Evolutionary conservation across 805 yeast species (phyloP).

Genomic region (Saccharomycopsis sp.): DNA sequence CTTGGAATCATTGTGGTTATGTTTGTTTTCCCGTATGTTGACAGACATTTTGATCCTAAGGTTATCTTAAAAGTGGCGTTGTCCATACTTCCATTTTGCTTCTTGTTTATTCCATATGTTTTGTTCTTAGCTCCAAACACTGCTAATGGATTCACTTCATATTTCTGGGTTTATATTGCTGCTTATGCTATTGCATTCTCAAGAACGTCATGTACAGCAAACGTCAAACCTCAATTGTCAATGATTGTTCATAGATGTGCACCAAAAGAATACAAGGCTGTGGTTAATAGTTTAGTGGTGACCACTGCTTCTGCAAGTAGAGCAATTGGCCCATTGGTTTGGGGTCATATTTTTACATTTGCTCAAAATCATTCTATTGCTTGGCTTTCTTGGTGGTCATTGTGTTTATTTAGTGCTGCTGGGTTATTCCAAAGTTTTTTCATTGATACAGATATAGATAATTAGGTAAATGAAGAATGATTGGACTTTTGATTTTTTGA

Average conservation of each 20-base stretch:
- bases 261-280: constrained; percentile 35
- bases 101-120: constrained; percentile 36
- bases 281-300: constrained; percentile 42
- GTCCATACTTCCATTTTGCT: constrained; percentile 33
- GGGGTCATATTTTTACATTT: constrained; percentile 34
- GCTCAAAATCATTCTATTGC: constrained; percentile 22
- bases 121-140: constrained; percentile 31
- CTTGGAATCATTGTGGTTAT: constrained; percentile 38
- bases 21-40: constrained; percentile 39
- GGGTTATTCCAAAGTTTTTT: constrained; percentile 9
- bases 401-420: constrained; percentile 21
- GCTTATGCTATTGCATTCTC: constrained; percentile 20
- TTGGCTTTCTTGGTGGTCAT: constrained; percentile 29
- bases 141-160: constrained; percentile 2
- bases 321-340: constrained; percentile 40
- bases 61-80: constrained; percentile 30
- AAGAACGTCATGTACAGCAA: constrained; percentile 30
- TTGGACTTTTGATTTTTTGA: too few relatives aligned
- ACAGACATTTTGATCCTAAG: constrained; percentile 34
- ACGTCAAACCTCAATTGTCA: constrained; percentile 39
- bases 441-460: not conserved
- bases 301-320: constrained; percentile 41
- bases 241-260: constrained; percentile 42
- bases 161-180: constrained; percentile 7
- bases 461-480: not conserved